Conservation (phyloP, 176 grass and related monocot species). For the Oropetium thomaeum region DNA sequence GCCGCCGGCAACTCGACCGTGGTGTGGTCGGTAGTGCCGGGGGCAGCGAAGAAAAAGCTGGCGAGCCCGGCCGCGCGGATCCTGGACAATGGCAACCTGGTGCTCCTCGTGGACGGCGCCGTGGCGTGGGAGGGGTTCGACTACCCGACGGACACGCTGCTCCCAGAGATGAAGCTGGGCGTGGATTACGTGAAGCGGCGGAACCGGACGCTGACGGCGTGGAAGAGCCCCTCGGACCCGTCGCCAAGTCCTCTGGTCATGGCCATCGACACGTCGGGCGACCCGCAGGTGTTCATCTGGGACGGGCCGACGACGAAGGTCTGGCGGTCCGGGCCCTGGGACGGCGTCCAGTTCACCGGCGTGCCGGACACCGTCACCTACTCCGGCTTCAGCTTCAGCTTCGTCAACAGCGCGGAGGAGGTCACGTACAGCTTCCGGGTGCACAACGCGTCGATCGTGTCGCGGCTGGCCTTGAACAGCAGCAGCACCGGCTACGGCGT, state of each 20-base stretch:
- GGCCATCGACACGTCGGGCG: constrained; percentile 46
- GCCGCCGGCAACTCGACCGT: constrained; percentile 18
- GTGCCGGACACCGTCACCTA: constrained; percentile 47
- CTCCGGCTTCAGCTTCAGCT: constrained; percentile 42
- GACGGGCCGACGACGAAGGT: background rate
- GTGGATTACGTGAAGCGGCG: constrained; percentile 32
- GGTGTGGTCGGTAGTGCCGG: constrained; percentile 39
- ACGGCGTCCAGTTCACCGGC: constrained; percentile 57
- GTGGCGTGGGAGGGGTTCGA: constrained; percentile 70
- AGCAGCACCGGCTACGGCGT: constrained; percentile 30
- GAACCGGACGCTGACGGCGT: constrained; percentile 51
- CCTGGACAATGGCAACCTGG: constrained; percentile 48
- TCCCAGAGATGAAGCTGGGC: constrained; percentile 67
- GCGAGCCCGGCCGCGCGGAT: constrained; percentile 33
- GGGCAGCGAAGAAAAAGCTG: background rate
- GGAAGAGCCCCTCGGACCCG: constrained; percentile 56
- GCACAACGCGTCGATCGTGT: constrained; percentile 38
- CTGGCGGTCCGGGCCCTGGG: constrained; percentile 62
- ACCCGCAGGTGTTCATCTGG: constrained; percentile 59
- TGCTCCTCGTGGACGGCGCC: constrained; percentile 14
- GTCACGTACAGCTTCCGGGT: constrained; percentile 55
- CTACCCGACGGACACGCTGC: constrained; percentile 65
- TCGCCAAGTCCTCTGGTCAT: constrained; percentile 37
- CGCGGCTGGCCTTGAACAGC: constrained; percentile 42
- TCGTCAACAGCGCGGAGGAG: constrained; percentile 43